A percentile compares a stretch with the other conserved stretches of the same genome.
Evolutionary conservation across 306 rosid genomes (phyloP).

Genomic region (Gillenia trifoliata): DNA sequence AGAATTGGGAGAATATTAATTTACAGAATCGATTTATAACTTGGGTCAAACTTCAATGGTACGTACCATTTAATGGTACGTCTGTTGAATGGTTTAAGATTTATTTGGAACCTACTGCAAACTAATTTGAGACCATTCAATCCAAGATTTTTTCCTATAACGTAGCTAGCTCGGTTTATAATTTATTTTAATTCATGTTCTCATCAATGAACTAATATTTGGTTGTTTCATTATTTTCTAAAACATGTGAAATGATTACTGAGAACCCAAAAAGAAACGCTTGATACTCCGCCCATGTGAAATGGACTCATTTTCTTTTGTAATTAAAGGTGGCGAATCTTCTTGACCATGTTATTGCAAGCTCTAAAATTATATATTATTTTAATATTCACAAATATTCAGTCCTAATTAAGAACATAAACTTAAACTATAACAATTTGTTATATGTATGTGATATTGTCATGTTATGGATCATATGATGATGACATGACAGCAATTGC

Average conservation of each 20-base stretch:
- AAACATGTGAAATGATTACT: slow-evolving; percentile 19
- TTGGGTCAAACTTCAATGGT: no score
- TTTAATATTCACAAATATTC: neutral
- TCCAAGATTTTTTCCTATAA: no score
- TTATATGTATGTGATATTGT: neutral
- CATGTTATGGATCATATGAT: neutral
- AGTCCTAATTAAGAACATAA: neutral
- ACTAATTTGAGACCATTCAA: no score
- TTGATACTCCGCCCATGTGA: slow-evolving; percentile 20
- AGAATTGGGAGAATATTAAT: neutral
- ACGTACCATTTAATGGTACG: no score
- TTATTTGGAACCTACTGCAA: no score
- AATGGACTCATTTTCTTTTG: neutral
- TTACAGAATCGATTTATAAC: neutral
- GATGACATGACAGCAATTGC: neutral
- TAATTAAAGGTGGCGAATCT: slow-evolving; percentile 13
- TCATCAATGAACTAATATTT: neutral
- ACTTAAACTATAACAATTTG: neutral
- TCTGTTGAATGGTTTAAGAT: no score
- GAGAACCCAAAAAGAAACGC: neutral
- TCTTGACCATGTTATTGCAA: slow-evolving; percentile 5
- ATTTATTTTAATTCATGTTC: neutral
- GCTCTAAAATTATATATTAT: neutral
- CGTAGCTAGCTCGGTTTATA: neutral
- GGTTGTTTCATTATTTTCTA: neutral